These are phyloP conservation scores for Aspergillus ustus DNA, from an alignment of 2,329 filamentous ascomycete genomes.

Conservation along the genomic window DNA sequence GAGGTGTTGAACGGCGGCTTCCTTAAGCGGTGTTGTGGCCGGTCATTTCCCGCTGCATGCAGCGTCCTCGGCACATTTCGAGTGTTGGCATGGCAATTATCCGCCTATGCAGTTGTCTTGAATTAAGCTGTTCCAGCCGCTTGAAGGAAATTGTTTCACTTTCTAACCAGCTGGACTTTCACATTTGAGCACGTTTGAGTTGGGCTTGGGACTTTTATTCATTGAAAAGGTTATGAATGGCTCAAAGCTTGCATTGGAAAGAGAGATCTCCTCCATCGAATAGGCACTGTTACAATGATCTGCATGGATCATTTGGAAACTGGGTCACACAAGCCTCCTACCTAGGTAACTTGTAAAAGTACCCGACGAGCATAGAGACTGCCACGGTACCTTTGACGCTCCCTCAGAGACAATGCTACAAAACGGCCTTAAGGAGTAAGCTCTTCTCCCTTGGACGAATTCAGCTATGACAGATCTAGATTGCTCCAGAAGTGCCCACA, in stretches of 20 bases:
- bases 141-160: not conserved
- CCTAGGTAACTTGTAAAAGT: not conserved
- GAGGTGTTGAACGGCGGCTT: too few species aligned
- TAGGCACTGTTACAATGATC: not conserved
- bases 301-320: not conserved
- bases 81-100: slow-evolving; percentile 12
- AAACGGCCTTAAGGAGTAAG: too few species aligned
- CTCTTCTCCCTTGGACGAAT: too few species aligned
- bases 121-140: not conserved
- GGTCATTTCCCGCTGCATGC: not conserved
- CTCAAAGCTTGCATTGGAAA: too few species aligned
- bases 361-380: not conserved
- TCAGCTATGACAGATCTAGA: not conserved
- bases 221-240: too few species aligned
- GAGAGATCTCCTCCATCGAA: not conserved
- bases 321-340: not conserved
- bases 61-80: not conserved
- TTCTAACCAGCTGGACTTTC: not conserved
- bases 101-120: not conserved
- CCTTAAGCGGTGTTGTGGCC: slow-evolving; percentile 1
- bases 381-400: too few species aligned
- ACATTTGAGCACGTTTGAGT: not conserved
- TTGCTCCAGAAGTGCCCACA: not conserved
- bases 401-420: too few species aligned
- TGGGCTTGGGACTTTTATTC: not conserved